These are phyloP conservation scores for Phytophthora cajani DNA, from an alignment of 352 stramenopile genomes.

Conservation along the genomic window DNA sequence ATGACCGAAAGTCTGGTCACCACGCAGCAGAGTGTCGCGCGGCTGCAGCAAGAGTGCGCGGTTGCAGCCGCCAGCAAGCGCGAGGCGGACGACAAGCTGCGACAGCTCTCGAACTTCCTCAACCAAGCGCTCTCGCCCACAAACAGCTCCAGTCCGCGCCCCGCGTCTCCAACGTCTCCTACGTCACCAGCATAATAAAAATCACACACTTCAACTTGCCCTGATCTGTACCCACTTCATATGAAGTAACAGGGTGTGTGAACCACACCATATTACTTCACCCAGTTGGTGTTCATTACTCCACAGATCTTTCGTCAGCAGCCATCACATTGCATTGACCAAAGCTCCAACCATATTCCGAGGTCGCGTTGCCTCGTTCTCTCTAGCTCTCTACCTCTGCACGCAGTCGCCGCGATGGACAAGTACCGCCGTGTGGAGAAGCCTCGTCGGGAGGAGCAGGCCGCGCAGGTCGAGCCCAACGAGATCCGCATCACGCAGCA, in stretches of 20 bases:
- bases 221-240: neutral
- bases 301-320: slow-evolving; percentile 41
- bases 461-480: slow-evolving; percentile 54
- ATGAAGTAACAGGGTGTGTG: too few species aligned
- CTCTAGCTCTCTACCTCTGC: slow-evolving; percentile 9
- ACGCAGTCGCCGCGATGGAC: slow-evolving; percentile 53
- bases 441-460: slow-evolving; percentile 53
- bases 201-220: slow-evolving; percentile 13
- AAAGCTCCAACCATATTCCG: slow-evolving; percentile 1
- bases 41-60: slow-evolving; percentile 61
- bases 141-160: slow-evolving; percentile 5
- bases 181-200: slow-evolving; percentile 10
- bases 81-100: slow-evolving; percentile 60
- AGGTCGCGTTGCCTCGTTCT: neutral
- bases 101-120: slow-evolving; percentile 63
- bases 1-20: slow-evolving; percentile 47
- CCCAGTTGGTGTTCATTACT: slow-evolving; percentile 23
- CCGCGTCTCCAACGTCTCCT: slow-evolving; percentile 22
- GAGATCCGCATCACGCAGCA: slow-evolving; percentile 88
- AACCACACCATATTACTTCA: slow-evolving; percentile 29
- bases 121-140: slow-evolving; percentile 42
- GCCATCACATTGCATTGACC: slow-evolving; percentile 28
- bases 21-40: slow-evolving; percentile 42
- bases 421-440: slow-evolving; percentile 88
- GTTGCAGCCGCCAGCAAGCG: slow-evolving; percentile 53